phyloP scores from a whole-genome alignment of 345 rosid species.

The Anacardium occidentale region DNA sequence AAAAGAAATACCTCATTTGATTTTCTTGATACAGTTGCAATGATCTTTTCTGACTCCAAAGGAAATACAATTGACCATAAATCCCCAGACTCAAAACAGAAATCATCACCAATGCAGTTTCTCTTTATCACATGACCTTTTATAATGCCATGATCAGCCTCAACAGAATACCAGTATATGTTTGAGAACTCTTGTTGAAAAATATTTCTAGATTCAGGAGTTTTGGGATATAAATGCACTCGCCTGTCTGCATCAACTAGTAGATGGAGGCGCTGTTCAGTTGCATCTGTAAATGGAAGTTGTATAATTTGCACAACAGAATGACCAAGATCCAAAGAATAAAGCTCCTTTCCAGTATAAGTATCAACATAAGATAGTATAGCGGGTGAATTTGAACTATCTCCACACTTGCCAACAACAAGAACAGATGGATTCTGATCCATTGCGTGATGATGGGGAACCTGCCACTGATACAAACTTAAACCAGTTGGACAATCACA shows the following conservation, averaged over 20 bases:
- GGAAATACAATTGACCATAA: slow-evolving; percentile 95
- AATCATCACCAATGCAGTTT: slow-evolving; percentile 57
- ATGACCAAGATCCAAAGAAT: slow-evolving; percentile 56
- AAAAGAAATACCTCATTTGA: slow-evolving; percentile 64
- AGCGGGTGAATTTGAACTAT: slow-evolving; percentile 56
- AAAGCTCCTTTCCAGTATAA: slow-evolving; percentile 76
- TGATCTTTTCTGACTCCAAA: slow-evolving; percentile 80
- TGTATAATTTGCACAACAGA: slow-evolving; percentile 79
- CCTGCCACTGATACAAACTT: slow-evolving; percentile 82
- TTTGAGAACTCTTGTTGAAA: slow-evolving; percentile 70
- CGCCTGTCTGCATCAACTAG: slow-evolving; percentile 57
- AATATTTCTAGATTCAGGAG: slow-evolving; percentile 62
- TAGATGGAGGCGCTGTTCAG: slow-evolving; percentile 88
- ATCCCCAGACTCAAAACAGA: slow-evolving; percentile 73
- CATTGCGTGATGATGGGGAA: slow-evolving; percentile 98
- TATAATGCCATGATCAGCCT: slow-evolving; percentile 60
- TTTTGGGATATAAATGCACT: slow-evolving; percentile 83
- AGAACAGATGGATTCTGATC: slow-evolving; percentile 91
- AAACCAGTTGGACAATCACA: slow-evolving; percentile 61
- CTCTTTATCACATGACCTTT: slow-evolving; percentile 75
- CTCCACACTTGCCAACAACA: slow-evolving; percentile 70
- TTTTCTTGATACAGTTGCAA: slow-evolving; percentile 65
- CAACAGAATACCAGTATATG: slow-evolving; percentile 88
- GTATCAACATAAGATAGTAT: slow-evolving; percentile 83
- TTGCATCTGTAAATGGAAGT: slow-evolving; percentile 79